These are phyloP conservation scores for Rhodotorula sp. DNA, from an alignment of 1,284 basidiomycete species.

Conservation along the genomic window DNA sequence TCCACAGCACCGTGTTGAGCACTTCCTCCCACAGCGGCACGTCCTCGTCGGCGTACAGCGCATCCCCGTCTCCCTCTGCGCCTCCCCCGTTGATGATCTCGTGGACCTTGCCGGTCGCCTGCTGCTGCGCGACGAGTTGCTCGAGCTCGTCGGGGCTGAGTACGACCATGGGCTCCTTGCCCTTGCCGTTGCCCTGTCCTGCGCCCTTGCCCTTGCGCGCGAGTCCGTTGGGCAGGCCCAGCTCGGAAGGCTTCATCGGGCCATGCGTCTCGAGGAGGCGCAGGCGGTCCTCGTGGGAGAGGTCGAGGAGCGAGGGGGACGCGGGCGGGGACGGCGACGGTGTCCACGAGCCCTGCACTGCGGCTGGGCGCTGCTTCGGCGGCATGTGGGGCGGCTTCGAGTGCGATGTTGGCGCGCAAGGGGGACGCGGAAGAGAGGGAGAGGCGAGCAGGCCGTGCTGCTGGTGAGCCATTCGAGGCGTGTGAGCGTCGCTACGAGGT, in stretches of 20 bases:
- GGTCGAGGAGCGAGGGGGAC: conserved; percentile 10
- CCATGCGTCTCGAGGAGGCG: conserved; percentile 18
- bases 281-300: conserved; percentile 24
- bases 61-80: neutral
- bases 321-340: conserved; percentile 20
- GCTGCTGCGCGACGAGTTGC: conserved; percentile 21
- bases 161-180: conserved; percentile 21
- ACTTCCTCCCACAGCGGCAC: conserved; percentile 59
- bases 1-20: conserved; percentile 26
- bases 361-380: neutral
- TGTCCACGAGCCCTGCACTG: neutral
- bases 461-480: no score
- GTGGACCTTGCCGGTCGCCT: neutral
- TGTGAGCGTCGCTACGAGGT: no score
- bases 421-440: no score
- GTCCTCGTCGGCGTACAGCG: conserved; percentile 61
- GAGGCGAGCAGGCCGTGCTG: no score
- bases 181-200: neutral
- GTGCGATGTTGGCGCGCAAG: no score
- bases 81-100: neutral
- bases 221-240: neutral
- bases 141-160: conserved; percentile 30
- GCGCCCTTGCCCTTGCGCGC: neutral
- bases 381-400: neutral
- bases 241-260: conserved; percentile 16